Evolutionary conservation across 2,329 filamentous ascomycete species (phyloP).

Genomic region (Mollisiaceae sp.): DNA sequence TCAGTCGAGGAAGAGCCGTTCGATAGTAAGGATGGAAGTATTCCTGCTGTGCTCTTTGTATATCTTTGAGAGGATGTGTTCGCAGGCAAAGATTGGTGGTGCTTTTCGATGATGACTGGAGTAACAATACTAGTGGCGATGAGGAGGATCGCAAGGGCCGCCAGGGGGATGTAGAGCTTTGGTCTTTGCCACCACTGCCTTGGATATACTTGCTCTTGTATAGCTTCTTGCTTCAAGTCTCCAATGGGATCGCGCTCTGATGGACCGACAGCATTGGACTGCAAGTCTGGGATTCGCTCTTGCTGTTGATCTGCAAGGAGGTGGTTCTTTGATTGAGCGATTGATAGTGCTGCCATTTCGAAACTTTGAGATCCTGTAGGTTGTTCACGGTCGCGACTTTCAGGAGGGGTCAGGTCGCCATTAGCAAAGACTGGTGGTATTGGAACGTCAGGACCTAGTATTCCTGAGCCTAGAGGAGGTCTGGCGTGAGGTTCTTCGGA

Average conservation of each 20-base stretch:
- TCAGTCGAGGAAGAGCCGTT: neutral
- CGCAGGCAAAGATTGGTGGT: neutral
- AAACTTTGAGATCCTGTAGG: neutral
- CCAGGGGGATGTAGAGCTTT: neutral
- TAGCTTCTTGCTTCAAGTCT: too few relatives aligned
- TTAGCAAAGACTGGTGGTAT: neutral
- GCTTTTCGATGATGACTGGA: neutral
- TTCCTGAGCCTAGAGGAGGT: neutral
- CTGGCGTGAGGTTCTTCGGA: neutral
- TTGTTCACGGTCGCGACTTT: neutral
- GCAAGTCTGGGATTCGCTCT: neutral
- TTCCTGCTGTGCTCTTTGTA: neutral
- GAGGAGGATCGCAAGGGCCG: neutral
- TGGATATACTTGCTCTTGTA: neutral
- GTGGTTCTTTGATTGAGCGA: neutral
- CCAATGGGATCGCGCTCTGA: too few relatives aligned
- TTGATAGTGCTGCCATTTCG: neutral
- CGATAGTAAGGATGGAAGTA: neutral
- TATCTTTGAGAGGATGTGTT: neutral
- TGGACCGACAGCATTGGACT: too few relatives aligned
- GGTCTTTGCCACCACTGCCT: neutral
- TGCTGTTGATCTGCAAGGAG: neutral
- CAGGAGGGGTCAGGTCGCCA: neutral
- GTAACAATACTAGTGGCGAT: neutral
- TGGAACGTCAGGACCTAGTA: neutral